Evolutionary conservation across 257 asterid genomes (phyloP), one percentile per base, ranked within the genome.

Genomic region (Plantago elongata): DNA sequence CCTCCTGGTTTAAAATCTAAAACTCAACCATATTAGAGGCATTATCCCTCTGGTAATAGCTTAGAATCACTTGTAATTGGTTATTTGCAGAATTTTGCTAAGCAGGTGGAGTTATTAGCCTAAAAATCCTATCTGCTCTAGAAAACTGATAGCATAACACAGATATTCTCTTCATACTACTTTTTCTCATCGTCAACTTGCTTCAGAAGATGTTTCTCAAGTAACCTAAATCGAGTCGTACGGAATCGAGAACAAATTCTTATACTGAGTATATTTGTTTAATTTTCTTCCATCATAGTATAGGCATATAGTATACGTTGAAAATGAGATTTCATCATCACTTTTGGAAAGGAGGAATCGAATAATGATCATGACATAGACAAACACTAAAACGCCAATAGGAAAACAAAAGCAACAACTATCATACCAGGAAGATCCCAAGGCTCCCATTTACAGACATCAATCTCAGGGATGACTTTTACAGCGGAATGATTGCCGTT

Each of bases 361-460:
- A 43, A 67, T 22, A 40, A 34, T 7, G 8, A 34, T 34, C 70
- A 62, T 38, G 57, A 16, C 37, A 69, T 43, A 45, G 10, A 68
- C 57, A 49, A 43, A 51, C 59, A 49, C 13, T 30, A 54, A 13
- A 13, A 57, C 38, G 30, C 40, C 61, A 56, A 54, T 69, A 17
- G 38, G 30, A 69, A 51, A 63, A 48, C n/a, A 48, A 9, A 17
- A 22, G 70, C 9, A 47, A 29, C 48, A 60, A 56, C 56, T 14
- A 11, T 45, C 15, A 51, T 72, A 88, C 96, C 81, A 42, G 96
- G 95, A 13, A 89, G 92, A 80, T 89, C 96, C 93, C 93, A 86
- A 5, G 93, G 96, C 78, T 89, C 96, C 87, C 89, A 86, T 72
- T 86, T 89, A 77, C 96, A 89, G 54, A 86, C 89, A 51, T 89